phyloP scores from a whole-genome alignment of 768 basidiomycete species.

The Leucocoprinus sp. region DNA sequence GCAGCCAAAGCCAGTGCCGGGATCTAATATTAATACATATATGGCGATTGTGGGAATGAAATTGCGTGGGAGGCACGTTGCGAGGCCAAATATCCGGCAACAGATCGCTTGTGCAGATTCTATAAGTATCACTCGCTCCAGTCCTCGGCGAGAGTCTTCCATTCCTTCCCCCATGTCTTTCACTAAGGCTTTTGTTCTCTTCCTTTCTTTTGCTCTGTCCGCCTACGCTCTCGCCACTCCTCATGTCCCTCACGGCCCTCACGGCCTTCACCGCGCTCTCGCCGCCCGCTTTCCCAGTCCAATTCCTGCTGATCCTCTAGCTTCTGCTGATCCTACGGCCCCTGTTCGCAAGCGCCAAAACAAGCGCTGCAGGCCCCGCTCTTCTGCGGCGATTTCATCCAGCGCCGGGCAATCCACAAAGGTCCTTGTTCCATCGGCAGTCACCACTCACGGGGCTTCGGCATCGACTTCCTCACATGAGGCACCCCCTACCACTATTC shows the following conservation, averaged over 20 bases:
- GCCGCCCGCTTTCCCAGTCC: constrained; percentile 35
- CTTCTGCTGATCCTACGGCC: constrained; percentile 13
- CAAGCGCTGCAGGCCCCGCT: constrained; percentile 31
- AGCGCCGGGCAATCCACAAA: constrained; percentile 18
- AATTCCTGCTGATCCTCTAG: constrained; percentile 18
- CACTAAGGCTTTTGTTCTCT: constrained; percentile 33
- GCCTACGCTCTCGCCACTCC: constrained; percentile 31
- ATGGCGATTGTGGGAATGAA: background rate
- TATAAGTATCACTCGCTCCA: constrained; percentile 5
- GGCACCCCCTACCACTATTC: constrained; percentile 12
- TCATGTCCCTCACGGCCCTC: constrained; percentile 29
- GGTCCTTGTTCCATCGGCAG: constrained; percentile 14
- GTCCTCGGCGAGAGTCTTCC: constrained; percentile 5
- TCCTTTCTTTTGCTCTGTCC: constrained; percentile 34
- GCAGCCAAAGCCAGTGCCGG: constrained; percentile 34
- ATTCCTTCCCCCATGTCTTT: constrained; percentile 28
- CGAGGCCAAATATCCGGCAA: constrained; percentile 10
- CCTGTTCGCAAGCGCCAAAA: constrained; percentile 24
- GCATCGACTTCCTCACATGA: constrained; percentile 17
- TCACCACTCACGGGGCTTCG: constrained; percentile 11
- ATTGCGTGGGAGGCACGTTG: constrained; percentile 6
- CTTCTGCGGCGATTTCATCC: constrained; percentile 18
- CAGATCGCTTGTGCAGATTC: constrained; percentile 1
- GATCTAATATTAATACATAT: constrained; percentile 5
- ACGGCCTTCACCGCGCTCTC: constrained; percentile 36